Percentiles rank a stretch among this genome's conserved stretches.
Evolutionary conservation across 805 yeast species (phyloP).

Genomic region (Saturnispora zaruensis): DNA sequence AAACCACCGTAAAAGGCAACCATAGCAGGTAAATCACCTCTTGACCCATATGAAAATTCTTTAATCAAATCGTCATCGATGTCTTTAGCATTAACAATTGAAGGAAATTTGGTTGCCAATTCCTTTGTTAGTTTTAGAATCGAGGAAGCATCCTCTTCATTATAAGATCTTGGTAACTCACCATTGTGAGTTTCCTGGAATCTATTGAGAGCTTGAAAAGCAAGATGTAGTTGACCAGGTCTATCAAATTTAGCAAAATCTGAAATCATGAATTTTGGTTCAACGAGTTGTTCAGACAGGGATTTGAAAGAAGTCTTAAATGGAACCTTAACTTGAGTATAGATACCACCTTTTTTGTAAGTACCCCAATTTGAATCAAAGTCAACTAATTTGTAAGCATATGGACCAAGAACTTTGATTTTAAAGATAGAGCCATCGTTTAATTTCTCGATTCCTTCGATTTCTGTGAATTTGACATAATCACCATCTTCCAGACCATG

Average conservation of each 20-base stretch:
- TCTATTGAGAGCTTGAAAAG: constrained; percentile 79
- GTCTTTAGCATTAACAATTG: constrained; percentile 41
- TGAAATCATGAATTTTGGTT: constrained; percentile 72
- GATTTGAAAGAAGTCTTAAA: constrained; percentile 51
- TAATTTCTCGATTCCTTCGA: constrained; percentile 66
- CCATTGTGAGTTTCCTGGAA: constrained; percentile 59
- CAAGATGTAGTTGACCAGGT: constrained; percentile 83
- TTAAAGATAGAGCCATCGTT: constrained; percentile 69
- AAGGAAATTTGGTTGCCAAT: constrained; percentile 47
- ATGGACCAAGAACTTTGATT: constrained; percentile 89
- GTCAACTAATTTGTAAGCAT: constrained; percentile 65
- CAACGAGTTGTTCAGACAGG: constrained; percentile 52
- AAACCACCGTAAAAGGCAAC: constrained; percentile 89
- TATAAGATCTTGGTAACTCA: constrained; percentile 66
- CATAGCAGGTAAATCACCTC: constrained; percentile 87
- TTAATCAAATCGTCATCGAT: constrained; percentile 57
- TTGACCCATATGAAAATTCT: constrained; percentile 75
- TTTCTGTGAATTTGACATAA: constrained; percentile 77
- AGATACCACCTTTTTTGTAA: constrained; percentile 78
- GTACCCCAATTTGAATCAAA: constrained; percentile 47
- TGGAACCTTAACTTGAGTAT: constrained; percentile 89
- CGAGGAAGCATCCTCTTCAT: constrained; percentile 66
- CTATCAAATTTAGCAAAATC: constrained; percentile 94
- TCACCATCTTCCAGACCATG: constrained; percentile 94
- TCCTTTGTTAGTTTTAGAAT: constrained; percentile 50